Base-by-base conservation (phyloP, 331 rosid species). In the Arachis monticola region DNA sequence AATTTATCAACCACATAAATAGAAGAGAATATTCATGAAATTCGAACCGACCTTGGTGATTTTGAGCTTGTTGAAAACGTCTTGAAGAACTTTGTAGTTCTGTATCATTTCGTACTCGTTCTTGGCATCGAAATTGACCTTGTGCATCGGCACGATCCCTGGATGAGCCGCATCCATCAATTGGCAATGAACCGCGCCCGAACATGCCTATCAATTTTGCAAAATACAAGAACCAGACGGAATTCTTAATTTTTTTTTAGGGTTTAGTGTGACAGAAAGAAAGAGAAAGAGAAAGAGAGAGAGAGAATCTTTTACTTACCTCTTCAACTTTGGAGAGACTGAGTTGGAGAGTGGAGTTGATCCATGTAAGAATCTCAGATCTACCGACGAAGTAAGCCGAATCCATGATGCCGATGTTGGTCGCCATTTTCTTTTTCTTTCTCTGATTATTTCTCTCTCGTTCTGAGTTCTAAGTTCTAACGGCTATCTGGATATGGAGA, bases 171-270 rank as follows among this genome's bases (percentile, higher is more conserved):
- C 91, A 57, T 94, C 99, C 86, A 94, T 83, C 31, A 94, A 90
- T 82, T 94, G 99, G 76, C 97, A 94, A n/a, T 94, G 99, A 30
- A 94, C 96, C 31, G 97, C 97, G 9, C 99, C 97, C 2, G 97
- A 85, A 76, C 93, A 88, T 2, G 97, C 96, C 97, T 94, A 78
- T 3, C 46, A 41, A 70, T 3, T 51, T 31, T 1, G 40, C 40
- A 35, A 35, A 35, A 35, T 4, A 35, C 40, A 35, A 35, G 40
- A 35, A 58, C 57, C 5, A 51, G 1, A 44, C 8, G 48, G 48
- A 8, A 44, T 35, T 35, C 4, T 35, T 35, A 35, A 35, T 35
- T 4, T 35, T 2, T 35, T 35, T 3, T 35, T 35, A 35, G 40
- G 40, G 40, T 35, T 35, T 35, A 35, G 4, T 3, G 40, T 35